Conservation (phyloP, 2,329 filamentous ascomycete genomes). For the Alternaria brassicae region DNA sequence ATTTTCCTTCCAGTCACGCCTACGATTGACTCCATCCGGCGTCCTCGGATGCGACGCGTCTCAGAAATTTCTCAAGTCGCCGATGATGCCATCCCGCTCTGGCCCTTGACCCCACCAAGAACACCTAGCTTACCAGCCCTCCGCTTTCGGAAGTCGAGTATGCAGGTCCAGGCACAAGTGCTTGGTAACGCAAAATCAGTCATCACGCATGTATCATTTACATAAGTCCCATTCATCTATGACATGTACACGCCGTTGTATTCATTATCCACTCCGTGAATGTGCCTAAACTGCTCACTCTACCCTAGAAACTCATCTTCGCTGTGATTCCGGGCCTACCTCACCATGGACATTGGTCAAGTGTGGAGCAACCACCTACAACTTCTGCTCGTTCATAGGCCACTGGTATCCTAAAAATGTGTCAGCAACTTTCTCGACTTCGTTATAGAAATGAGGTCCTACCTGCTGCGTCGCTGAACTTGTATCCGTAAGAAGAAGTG, state of each 20-base stretch:
- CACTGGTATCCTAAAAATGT: constrained; percentile 48
- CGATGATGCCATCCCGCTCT: constrained; percentile 46
- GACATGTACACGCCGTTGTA: constrained; percentile 17
- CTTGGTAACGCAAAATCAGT: not conserved
- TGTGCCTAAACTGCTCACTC: constrained; percentile 8
- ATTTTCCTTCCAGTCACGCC: constrained; percentile 16
- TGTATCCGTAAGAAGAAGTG: constrained; percentile 97
- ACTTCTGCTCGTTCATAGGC: constrained; percentile 50
- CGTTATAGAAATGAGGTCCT: constrained; percentile 25
- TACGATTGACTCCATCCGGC: constrained; percentile 26
- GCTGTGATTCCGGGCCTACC: constrained; percentile 20
- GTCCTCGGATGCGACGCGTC: constrained; percentile 11
- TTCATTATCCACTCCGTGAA: constrained; percentile 27
- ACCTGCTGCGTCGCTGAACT: constrained; percentile 95
- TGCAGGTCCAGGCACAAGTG: not conserved
- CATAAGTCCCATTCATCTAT: not conserved
- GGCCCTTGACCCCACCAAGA: constrained; percentile 23
- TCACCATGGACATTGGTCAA: constrained; percentile 27
- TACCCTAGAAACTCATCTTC: constrained; percentile 14
- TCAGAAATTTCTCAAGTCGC: constrained; percentile 40
- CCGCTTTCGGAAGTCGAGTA: constrained; percentile 14
- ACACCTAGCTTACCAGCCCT: constrained; percentile 11
- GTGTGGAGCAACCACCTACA: constrained; percentile 29
- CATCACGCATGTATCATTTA: not conserved
- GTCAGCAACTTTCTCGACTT: constrained; percentile 25